Conservation (phyloP, 352 stramenopile species). For the Pilasporangium apinafurcum region DNA sequence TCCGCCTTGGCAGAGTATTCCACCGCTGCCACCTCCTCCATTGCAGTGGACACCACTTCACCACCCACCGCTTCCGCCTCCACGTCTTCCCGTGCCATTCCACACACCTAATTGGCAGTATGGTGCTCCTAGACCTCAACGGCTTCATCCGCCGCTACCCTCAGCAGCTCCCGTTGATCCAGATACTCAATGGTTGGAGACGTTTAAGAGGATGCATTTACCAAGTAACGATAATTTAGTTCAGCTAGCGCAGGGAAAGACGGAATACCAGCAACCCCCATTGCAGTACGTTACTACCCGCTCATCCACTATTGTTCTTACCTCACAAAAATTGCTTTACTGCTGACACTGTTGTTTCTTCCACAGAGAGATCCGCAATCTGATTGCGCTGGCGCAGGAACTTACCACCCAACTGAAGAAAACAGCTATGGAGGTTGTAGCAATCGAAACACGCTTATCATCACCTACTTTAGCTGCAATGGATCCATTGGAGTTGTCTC, state of each 20-base stretch:
- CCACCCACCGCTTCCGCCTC: not conserved
- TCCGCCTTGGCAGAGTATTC: too few relatives aligned
- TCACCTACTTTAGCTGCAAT: too few relatives aligned
- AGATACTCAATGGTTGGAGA: constrained; percentile 6
- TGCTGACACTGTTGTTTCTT: not conserved
- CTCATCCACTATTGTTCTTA: not conserved
- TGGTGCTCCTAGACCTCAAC: too few relatives aligned
- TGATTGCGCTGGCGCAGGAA: constrained; percentile 1
- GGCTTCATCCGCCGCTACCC: too few relatives aligned
- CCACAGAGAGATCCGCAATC: constrained; percentile 1
- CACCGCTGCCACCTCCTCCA: not conserved
- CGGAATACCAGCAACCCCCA: not conserved
- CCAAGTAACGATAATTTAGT: too few relatives aligned
- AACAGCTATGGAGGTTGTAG: constrained; percentile 7
- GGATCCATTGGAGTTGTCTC: constrained; percentile 8
- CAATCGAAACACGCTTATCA: constrained; percentile 8
- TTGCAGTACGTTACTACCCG: not conserved
- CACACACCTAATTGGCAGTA: too few relatives aligned
- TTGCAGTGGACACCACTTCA: not conserved
- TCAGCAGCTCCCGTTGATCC: constrained; percentile 1
- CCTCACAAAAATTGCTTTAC: too few relatives aligned
- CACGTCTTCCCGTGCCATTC: too few relatives aligned
- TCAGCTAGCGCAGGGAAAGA: not conserved
- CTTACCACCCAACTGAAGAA: constrained; percentile 12
- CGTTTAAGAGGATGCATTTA: constrained; percentile 2